Base-by-base conservation (phyloP, 2,329 filamentous ascomycete genomes). In the Aspergillus sp. region DNA sequence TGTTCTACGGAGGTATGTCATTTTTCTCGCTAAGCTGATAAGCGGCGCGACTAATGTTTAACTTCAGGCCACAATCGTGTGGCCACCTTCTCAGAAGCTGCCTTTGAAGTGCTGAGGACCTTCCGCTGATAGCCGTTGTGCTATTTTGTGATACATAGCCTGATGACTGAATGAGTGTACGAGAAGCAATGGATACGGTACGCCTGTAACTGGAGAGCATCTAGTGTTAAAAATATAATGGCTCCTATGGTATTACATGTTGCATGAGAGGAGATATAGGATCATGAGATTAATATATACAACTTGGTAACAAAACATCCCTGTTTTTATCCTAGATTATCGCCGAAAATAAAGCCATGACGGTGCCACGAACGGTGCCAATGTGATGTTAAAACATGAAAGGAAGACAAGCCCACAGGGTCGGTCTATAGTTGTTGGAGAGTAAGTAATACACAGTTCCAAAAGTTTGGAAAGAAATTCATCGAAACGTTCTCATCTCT, bases 1-100 rank as follows among this genome's bases (percentile, higher is more conserved):
- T 78, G 32, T 64, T 67, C 53, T 75, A 78, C 53, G 77, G 77
- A 50, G 77, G 77, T 73, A 71, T 60, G 70, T 71, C 43, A 44
- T 18, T 15, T 15, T 9, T 47, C 22, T 36, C 44, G n/a, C 17
- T 15, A 3, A 15, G 3, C n/a, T 13, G 12, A 22, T 18, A 44
- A 36, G 18, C 4, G 15, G 13, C 45, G 36, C 32, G 11, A 48
- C 48, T 54, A 9, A 54, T 11, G 11, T 43, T 45, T 3, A 34
- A 39, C 17, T 39, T n/a, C 51, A 76, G 74, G 74, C 36, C 75
- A 77, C 56, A 76, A 77, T 50, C 67, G 68, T n/a, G 69, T 77
- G 44, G 74, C 73, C 13, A 72, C 72, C n/a, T 74, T 71, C 36
- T 74, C 72, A 9, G 67, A 66, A 43, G 73, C 74, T 39, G 70